Conservation (phyloP, 164 flowering plant species). For the Protea cynaroides region DNA sequence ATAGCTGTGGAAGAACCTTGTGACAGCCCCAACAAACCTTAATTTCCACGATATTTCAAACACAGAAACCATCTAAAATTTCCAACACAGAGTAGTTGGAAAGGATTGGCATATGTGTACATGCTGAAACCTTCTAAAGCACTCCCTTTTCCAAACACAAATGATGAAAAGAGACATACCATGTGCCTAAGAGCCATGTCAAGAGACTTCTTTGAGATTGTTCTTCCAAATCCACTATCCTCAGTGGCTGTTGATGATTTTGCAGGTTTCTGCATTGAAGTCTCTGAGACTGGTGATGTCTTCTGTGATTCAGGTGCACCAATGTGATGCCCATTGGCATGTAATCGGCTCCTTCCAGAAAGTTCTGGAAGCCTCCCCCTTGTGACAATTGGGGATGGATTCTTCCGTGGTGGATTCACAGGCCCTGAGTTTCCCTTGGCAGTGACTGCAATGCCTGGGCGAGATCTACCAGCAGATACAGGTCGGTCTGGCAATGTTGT, state of each 20-base stretch:
- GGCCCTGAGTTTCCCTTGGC: conserved; percentile 36
- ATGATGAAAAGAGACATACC: conserved; percentile 37
- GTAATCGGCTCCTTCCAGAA: conserved; percentile 34
- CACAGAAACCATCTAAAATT: not conserved
- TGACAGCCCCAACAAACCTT: not conserved
- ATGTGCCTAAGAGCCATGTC: conserved; percentile 95
- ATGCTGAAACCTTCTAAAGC: too few species aligned
- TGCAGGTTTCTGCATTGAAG: conserved; percentile 38
- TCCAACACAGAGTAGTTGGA: not conserved
- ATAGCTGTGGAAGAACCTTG: too few species aligned
- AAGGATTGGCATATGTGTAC: not conserved
- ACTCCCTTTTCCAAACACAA: not conserved
- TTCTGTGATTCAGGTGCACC: conserved; percentile 43
- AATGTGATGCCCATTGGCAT: conserved; percentile 41
- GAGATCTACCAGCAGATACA: conserved; percentile 81
- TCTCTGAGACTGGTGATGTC: conserved; percentile 32
- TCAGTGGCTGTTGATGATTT: conserved; percentile 47
- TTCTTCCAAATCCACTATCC: conserved; percentile 79
- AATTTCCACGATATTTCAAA: not conserved
- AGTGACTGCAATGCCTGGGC: conserved; percentile 51
- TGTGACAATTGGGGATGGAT: conserved; percentile 54
- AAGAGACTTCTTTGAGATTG: conserved; percentile 83
- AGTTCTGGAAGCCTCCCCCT: conserved; percentile 70
- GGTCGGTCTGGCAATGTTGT: conserved; percentile 89
- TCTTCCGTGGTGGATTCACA: conserved; percentile 41